Evolutionary conservation across 2,329 filamentous ascomycete genomes (phyloP), one percentile per base, ranked within the genome.

Genomic region (Trichoderma sp.): DNA sequence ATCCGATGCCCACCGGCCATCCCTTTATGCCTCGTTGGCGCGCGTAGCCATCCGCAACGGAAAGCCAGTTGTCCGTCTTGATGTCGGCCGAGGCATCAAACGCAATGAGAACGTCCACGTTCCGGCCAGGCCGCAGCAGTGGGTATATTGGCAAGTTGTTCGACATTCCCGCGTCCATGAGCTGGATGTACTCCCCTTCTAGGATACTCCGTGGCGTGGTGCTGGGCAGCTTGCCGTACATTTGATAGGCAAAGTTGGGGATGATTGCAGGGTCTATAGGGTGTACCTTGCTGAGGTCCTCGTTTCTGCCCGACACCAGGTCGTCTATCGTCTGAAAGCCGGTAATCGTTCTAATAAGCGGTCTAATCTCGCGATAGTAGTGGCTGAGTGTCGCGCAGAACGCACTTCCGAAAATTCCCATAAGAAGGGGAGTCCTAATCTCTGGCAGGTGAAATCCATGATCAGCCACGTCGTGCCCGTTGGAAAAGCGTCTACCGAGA

Each of bases 101-200:
- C 3, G 93, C 92, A 52, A 99, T 86, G 52, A 98, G 81, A 50
- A 99, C 84, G 71, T 99, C 95, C 6, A 99, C 89, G 64, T 96
- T 85, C 43, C 95, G 86, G 2, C 93, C 94, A 0, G 92, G 92
- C 12, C 95, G 88, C 19, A 99, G 87, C 3, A 98, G 84, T 0
- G 95, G 95, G 74, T 99, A 99, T 48, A 98, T 93, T 1, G 95
- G 95, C 9, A 99, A 82, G 73, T 99, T 99, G 75, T 99, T 98
- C 69, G 91, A 96, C 95, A 99, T 99, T 58, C 95, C 95, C 1
- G 95, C 93, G 76, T 99, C 95, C 93, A 97, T 98, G 17, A 94
- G 83, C 69, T 91, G 89, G 19, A 94, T 82, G 74, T 96, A 90
- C 51, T 88, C 82, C 15, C 83, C 83, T 19, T 86, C 81, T 71